A percentile compares a stretch with the other conserved stretches of the same genome.
Evolutionary conservation across 2,329 filamentous ascomycete species (phyloP).

Genomic region (Colletotrichum chrysophilum): DNA sequence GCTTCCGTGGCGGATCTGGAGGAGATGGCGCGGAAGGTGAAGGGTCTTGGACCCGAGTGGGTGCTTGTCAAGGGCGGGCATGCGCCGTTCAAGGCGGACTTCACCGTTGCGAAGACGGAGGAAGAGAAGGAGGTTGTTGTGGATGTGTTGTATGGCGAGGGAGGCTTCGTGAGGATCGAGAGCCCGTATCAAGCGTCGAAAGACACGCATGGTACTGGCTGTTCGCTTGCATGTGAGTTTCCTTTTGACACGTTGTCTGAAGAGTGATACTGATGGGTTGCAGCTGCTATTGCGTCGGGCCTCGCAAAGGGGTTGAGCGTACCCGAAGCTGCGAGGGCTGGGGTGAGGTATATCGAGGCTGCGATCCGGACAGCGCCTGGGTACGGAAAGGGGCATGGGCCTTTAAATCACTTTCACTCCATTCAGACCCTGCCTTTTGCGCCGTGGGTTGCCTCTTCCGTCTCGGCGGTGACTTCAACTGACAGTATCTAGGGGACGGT

Average conservation of each 20-base stretch:
- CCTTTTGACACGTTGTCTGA: rapidly evolving
- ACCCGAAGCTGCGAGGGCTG: constrained; percentile 66
- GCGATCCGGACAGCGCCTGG: constrained; percentile 70
- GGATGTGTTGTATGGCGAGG: constrained; percentile 74
- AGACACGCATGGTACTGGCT: constrained; percentile 95
- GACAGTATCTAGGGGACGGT: constrained; percentile 58
- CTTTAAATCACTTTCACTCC: constrained; percentile 82
- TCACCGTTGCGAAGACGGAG: constrained; percentile 60
- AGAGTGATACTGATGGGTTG: neutral
- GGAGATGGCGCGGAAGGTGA: constrained; percentile 68
- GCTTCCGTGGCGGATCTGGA: constrained; percentile 70
- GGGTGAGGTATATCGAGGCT: constrained; percentile 73
- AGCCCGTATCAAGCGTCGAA: constrained; percentile 73
- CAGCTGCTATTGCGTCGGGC: constrained; percentile 78
- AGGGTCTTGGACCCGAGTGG: constrained; percentile 74
- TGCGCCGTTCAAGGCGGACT: constrained; percentile 73
- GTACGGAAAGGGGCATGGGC: constrained; percentile 71
- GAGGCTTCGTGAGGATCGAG: constrained; percentile 65
- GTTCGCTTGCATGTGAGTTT: constrained; percentile 82
- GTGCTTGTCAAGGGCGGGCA: constrained; percentile 93
- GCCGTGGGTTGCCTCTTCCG: constrained; percentile 37
- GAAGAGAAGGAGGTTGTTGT: constrained; percentile 71
- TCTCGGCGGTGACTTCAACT: neutral
- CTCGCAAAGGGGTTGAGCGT: constrained; percentile 65
- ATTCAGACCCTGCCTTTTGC: constrained; percentile 71